Percentiles rank a stretch among this genome's conserved stretches.
Evolutionary conservation across 2,329 filamentous ascomycete species (phyloP).

Genomic region (Leptodontidium sp.): DNA sequence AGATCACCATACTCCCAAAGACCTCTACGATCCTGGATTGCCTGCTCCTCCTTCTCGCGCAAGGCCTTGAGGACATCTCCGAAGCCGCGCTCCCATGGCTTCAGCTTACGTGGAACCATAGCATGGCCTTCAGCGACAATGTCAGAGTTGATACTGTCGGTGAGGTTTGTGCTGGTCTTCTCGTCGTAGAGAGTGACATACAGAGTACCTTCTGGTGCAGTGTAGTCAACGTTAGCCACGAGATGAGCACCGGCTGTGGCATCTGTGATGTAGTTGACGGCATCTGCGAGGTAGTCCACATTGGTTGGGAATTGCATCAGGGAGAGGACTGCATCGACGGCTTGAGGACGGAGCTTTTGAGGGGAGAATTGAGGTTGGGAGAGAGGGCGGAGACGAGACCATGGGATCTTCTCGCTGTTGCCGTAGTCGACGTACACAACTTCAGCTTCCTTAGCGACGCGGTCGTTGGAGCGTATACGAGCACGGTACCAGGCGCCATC

Average conservation of each 20-base stretch:
- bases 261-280: conserved; percentile 77
- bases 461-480: conserved; percentile 89
- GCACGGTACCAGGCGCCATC: conserved; percentile 97
- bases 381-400: conserved; percentile 84
- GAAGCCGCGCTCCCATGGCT: conserved; percentile 86
- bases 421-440: conserved; percentile 96
- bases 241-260: conserved; percentile 78
- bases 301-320: conserved; percentile 88
- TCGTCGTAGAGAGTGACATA: conserved; percentile 91
- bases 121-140: conserved; percentile 84
- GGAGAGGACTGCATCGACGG: conserved; percentile 84
- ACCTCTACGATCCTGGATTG: conserved; percentile 81
- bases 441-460: conserved; percentile 86
- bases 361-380: conserved; percentile 79
- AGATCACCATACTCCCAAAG: conserved; percentile 99
- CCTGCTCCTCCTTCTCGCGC: conserved; percentile 76
- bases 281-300: conserved; percentile 83
- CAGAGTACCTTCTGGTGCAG: conserved; percentile 82
- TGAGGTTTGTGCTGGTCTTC: conserved; percentile 65
- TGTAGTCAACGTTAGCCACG: conserved; percentile 89
- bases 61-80: conserved; percentile 75
- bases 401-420: conserved; percentile 89
- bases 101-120: conserved; percentile 91
- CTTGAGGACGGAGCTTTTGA: conserved; percentile 86
- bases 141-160: conserved; percentile 89